phyloP scores from a whole-genome alignment of 2,329 filamentous ascomycete genomes.

The Fusarium sp. region DNA sequence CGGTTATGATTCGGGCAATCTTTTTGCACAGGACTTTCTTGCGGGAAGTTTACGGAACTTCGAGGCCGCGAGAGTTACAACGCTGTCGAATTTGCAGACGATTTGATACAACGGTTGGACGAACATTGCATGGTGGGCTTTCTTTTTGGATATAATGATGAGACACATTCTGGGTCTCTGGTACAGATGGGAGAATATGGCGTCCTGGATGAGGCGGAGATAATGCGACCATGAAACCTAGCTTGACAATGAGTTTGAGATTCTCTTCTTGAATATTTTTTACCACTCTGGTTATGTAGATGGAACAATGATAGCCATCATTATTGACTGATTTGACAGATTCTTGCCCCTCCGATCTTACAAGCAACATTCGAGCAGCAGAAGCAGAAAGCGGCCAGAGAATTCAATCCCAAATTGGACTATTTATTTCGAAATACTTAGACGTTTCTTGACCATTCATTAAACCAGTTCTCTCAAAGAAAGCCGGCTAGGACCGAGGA shows the following conservation, averaged over 20 bases:
- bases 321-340: slow-evolving; percentile 7
- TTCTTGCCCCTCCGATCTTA: not conserved
- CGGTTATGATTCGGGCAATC: slow-evolving; percentile 3
- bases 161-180: slow-evolving; percentile 13
- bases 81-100: not conserved
- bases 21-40: not conserved
- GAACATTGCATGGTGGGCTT: slow-evolving; percentile 4
- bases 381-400: not conserved
- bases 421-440: not conserved
- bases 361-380: not conserved
- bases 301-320: slow-evolving; percentile 3
- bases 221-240: slow-evolving; percentile 36
- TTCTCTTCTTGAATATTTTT: slow-evolving; percentile 4
- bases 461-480: not conserved
- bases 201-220: slow-evolving; percentile 25
- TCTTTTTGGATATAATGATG: not conserved
- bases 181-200: slow-evolving; percentile 17
- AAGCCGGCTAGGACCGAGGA: slow-evolving; percentile 1
- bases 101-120: slow-evolving; percentile 19
- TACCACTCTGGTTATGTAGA: slow-evolving; percentile 1
- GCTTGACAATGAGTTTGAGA: not conserved
- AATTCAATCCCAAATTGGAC: not conserved
- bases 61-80: not conserved
- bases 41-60: not conserved
- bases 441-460: not conserved